A percentile compares a stretch with the other conserved stretches of the same genome.
Conservation (phyloP, 495 filamentous ascomycete species). For the Collariella sp. region DNA sequence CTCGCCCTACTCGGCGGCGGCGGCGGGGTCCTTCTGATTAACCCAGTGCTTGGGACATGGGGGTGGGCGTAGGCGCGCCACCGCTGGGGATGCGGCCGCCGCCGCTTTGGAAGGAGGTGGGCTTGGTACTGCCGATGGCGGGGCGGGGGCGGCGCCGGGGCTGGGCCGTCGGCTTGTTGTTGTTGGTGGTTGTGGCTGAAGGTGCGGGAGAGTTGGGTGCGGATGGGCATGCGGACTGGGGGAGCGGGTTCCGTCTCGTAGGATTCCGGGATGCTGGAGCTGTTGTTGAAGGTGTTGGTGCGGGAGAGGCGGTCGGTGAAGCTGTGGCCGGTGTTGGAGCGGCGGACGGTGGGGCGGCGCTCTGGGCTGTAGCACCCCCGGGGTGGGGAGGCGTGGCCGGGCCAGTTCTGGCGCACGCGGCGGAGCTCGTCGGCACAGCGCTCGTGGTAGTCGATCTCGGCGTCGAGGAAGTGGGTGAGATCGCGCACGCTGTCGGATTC, state of each 20-base stretch:
- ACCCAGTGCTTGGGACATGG: too few species aligned
- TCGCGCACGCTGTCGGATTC: slow-evolving; percentile 80
- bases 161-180: slow-evolving; percentile 31
- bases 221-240: slow-evolving; percentile 53
- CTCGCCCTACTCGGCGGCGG: slow-evolving; percentile 73
- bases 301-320: slow-evolving; percentile 35
- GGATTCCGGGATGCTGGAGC: slow-evolving; percentile 30
- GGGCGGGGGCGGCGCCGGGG: slow-evolving; percentile 16
- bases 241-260: slow-evolving; percentile 28
- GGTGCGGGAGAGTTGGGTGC: slow-evolving; percentile 35
- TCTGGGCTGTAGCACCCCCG: slow-evolving; percentile 17
- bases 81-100: slow-evolving; percentile 18
- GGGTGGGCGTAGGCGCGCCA: too few species aligned
- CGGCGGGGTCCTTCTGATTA: slow-evolving; percentile 69
- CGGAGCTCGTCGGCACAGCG: slow-evolving; percentile 66
- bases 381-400: slow-evolving; percentile 5
- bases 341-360: slow-evolving; percentile 27
- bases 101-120: slow-evolving; percentile 22
- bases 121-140: slow-evolving; percentile 25
- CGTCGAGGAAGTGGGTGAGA: slow-evolving; percentile 73
- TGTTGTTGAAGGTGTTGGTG: slow-evolving; percentile 28
- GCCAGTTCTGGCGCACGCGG: slow-evolving; percentile 43
- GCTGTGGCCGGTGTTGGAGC: slow-evolving; percentile 41
- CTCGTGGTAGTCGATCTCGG: slow-evolving; percentile 87
- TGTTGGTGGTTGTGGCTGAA: too few species aligned